Base-by-base conservation (phyloP, 1,284 basidiomycete species). In the Melampsora occidentalis region DNA sequence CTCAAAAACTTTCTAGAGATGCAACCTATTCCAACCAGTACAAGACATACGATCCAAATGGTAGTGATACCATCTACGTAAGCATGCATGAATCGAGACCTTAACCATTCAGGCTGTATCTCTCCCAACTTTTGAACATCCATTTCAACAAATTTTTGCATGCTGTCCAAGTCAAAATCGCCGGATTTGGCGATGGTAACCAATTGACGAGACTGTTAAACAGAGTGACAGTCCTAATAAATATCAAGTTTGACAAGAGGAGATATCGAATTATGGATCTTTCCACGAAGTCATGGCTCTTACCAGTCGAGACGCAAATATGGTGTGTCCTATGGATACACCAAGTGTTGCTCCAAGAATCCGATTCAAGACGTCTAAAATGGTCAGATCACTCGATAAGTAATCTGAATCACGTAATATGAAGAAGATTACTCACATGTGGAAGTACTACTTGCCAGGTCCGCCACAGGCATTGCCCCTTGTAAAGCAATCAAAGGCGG, bases 261-360 rank as follows among this genome's bases (percentile, higher is more conserved):
- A 59, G 28, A 59, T 25, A 59, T 46, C 42, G 9, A 14, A 46
- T 46, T 14, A 10, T 14, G 14, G 42, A 46, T 12, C 6, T 39
- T 10, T 39, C 35, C 5, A 46, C 14, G 10, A 46, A 46, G 42
- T 1, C 42, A 46, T 46, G 12, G 14, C 2, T 59, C 53, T 59
- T 5, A 59, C 53, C 28, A 59, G 53, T 28, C 53, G 53, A 59
- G 53, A 59, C 22, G 53, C 53, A 59, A 59, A 59, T 12, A 59
- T 59, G 9, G 53, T 59, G 53, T 59, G 53, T 22, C 53, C 53
- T 10, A 59, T 22, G n/a, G 53, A 59, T 59, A 59, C 53, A 22
- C 53, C 53, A 59, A 59, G n/a, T 25, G 53, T 59, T 22, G 22
- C 28, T 59, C 53, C 53, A 59, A 59, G 53, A 59, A 22, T 59